Evolutionary conservation across 306 rosid species (phyloP), one percentile per base, ranked within the genome.

Genomic region (Arachis stenosperma): DNA sequence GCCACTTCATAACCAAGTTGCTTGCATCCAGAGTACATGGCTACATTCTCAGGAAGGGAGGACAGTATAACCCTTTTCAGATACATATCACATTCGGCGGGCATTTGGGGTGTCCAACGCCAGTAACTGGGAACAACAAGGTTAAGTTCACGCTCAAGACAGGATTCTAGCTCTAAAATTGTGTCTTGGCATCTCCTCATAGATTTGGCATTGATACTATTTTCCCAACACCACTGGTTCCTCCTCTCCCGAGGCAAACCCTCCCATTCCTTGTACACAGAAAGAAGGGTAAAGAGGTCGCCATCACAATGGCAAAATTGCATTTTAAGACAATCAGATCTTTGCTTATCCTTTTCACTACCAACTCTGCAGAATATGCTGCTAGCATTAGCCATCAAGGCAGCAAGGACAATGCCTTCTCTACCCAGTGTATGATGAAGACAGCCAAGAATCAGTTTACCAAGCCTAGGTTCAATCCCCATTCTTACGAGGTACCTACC

Each of bases 381-480:
- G 64, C 97, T 84, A 56, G 96, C 83, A 90, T 91, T 95, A 74
- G 99, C 89, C 96, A 91, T 90, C 71, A 90, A 79, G 65, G 94
- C 96, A 59, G 97, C 96, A 73, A 95, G 99, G 41, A 86, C 90
- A 74, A 89, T 37, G 9, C 99, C 99, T 83, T 95, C 99, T 71
- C 82, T 92, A 10, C 88, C 81, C 80, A 95, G 65, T n/a, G 48
- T 58, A 79, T 71, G 62, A 17, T 12, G 8, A 53, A 43, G 83
- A 81, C 97, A 91, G 65, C 90, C 86, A 30, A 95, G 91, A 65
- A 95, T 84, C 65, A 95, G 82, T 80, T 95, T 95, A 47, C 99
- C 99, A 69, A 91, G 96, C 84, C 98, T 85, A 15, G 99, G 99
- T 84, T 95, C 99, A 22, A 95, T 65, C 50, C 99, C 99, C 93